Evolutionary conservation across 2,329 filamentous ascomycete genomes (phyloP).

Genomic region (Colletotrichum higginsianum): DNA sequence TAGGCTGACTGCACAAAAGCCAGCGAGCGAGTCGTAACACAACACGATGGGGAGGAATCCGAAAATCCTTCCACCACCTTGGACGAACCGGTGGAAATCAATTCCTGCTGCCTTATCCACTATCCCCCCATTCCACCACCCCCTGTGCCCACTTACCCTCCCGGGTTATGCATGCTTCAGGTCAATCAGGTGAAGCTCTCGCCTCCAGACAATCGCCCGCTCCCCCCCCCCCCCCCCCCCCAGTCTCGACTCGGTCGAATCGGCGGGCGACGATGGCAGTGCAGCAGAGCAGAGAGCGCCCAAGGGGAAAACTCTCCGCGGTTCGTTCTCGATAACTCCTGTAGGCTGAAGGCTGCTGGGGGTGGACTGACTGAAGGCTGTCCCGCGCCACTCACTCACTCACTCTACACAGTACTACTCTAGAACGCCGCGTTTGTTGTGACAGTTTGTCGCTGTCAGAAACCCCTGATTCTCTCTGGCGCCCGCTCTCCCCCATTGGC

Average conservation of each 20-base stretch:
- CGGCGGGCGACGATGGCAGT: background rate
- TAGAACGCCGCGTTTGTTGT: background rate
- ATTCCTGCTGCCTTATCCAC: too few species aligned
- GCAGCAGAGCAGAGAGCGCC: background rate
- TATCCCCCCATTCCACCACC: background rate
- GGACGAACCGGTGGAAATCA: background rate
- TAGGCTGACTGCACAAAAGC: background rate
- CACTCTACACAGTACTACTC: background rate
- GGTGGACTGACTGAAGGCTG: too few species aligned
- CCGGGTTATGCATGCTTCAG: conserved; percentile 3
- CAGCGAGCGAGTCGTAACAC: background rate
- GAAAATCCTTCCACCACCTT: conserved; percentile 2
- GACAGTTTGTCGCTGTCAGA: too few species aligned
- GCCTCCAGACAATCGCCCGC: background rate
- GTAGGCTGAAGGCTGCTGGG: too few species aligned
- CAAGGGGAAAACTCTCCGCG: background rate
- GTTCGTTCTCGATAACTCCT: too few species aligned
- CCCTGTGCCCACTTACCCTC: background rate
- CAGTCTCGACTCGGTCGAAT: too few species aligned
- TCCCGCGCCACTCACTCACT: too few species aligned
- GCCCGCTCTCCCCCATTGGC: background rate
- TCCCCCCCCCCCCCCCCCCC: background rate
- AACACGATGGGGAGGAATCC: background rate
- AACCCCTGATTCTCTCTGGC: conserved; percentile 1
- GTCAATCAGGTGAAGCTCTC: background rate